These are phyloP conservation scores for Corylus avellana DNA, from an alignment of 306 rosid genomes.

Conservation along the genomic window DNA sequence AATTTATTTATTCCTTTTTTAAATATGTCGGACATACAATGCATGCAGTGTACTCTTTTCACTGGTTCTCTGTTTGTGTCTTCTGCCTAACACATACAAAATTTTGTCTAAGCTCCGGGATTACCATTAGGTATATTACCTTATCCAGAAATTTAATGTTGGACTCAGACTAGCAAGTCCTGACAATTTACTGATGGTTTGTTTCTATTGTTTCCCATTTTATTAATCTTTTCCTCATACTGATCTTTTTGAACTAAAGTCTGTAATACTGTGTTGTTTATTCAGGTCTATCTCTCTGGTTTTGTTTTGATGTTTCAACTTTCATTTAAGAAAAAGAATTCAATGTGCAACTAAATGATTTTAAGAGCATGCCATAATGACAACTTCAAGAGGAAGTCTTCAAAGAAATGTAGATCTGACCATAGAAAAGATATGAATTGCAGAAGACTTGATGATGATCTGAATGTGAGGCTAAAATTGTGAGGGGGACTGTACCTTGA, in stretches of 20 bases:
- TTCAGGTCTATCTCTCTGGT: neutral
- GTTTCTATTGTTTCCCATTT: neutral
- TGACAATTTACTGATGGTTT: neutral
- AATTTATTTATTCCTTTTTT: neutral
- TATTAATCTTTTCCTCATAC: neutral
- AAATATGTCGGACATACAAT: neutral
- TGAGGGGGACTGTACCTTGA: slow-evolving; percentile 65
- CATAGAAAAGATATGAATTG: slow-evolving; percentile 9
- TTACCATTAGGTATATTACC: neutral
- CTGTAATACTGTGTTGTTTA: neutral
- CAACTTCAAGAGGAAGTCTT: slow-evolving; percentile 10
- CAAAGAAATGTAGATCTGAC: slow-evolving; percentile 16
- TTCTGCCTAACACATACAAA: neutral
- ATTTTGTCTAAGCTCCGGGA: neutral
- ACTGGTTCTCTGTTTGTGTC: neutral
- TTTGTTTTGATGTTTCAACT: neutral
- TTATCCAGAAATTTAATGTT: neutral
- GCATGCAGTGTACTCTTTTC: neutral
- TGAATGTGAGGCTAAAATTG: slow-evolving; percentile 23
- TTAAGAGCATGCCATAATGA: slow-evolving; percentile 4
- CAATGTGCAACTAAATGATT: slow-evolving; percentile 3
- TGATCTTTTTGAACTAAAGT: neutral
- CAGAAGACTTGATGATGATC: slow-evolving; percentile 14
- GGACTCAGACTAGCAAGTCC: neutral
- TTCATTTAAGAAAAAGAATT: neutral